Conservation (phyloP, 176 grass and related monocot species). For the Olyra latifolia region DNA sequence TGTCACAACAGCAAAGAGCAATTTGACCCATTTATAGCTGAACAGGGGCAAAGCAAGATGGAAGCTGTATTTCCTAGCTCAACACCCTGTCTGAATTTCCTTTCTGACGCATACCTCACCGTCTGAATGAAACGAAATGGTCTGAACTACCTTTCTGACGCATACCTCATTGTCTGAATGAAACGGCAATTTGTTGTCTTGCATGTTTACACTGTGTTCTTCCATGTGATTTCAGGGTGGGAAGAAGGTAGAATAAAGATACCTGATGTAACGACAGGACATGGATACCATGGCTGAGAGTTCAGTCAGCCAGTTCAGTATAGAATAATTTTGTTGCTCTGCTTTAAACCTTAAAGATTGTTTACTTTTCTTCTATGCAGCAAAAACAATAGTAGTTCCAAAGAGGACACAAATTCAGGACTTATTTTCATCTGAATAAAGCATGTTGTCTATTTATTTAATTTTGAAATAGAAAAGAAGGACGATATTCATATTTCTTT, state of each 20-base stretch:
- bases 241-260: conserved; percentile 22
- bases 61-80: background rate
- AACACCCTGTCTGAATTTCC: no score
- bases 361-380: background rate
- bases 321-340: background rate
- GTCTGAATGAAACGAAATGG: no score
- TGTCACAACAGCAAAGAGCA: background rate
- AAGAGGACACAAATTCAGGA: background rate
- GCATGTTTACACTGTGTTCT: background rate
- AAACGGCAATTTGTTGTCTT: background rate
- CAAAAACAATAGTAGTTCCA: background rate
- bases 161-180: background rate
- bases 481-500: background rate
- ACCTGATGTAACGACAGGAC: conserved; percentile 6
- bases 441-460: background rate
- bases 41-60: conserved; percentile 12
- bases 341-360: background rate
- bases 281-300: conserved; percentile 13
- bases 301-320: conserved; percentile 21
- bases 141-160: background rate
- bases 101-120: no score
- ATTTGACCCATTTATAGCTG: background rate
- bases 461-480: background rate
- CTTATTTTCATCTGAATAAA: background rate
- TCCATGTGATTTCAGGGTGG: background rate